Evolutionary conservation across 495 filamentous ascomycete species (phyloP).

Genomic region (Cladorrhinum samala): DNA sequence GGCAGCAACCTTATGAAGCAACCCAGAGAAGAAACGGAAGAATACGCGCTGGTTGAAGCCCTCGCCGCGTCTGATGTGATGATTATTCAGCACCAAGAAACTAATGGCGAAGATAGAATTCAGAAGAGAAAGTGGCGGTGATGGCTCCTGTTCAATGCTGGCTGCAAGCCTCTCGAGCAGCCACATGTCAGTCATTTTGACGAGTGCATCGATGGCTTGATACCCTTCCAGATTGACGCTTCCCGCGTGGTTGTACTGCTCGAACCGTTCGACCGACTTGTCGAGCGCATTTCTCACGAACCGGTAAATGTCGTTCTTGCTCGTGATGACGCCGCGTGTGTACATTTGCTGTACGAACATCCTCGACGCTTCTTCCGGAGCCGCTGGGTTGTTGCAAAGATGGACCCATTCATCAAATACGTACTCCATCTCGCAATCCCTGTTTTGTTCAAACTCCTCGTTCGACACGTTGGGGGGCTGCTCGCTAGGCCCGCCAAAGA

Average conservation of each 20-base stretch:
- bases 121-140: slow-evolving; percentile 57
- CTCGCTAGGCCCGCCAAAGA: slow-evolving; percentile 58
- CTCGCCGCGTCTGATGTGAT: slow-evolving; percentile 75
- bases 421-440: slow-evolving; percentile 82
- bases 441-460: slow-evolving; percentile 26
- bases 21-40: slow-evolving; percentile 80
- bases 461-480: slow-evolving; percentile 17
- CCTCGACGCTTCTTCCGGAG: slow-evolving; percentile 60
- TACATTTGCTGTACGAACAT: slow-evolving; percentile 85
- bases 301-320: slow-evolving; percentile 62
- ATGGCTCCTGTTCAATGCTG: slow-evolving; percentile 41
- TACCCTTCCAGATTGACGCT: slow-evolving; percentile 65
- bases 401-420: slow-evolving; percentile 91
- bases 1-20: slow-evolving; percentile 57
- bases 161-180: slow-evolving; percentile 56
- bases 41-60: slow-evolving; percentile 83
- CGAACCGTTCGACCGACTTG: slow-evolving; percentile 65
- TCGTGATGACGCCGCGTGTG: slow-evolving; percentile 59
- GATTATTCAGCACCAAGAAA: slow-evolving; percentile 75
- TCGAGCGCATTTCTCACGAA: slow-evolving; percentile 84
- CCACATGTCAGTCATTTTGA: slow-evolving; percentile 65
- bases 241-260: slow-evolving; percentile 54
- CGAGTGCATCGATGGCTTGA: slow-evolving; percentile 75
- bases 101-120: slow-evolving; percentile 68
- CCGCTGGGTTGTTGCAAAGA: slow-evolving; percentile 66